These are phyloP conservation scores for Spatholobus suberectus DNA, from an alignment of 306 rosid species.

Conservation along the genomic window DNA sequence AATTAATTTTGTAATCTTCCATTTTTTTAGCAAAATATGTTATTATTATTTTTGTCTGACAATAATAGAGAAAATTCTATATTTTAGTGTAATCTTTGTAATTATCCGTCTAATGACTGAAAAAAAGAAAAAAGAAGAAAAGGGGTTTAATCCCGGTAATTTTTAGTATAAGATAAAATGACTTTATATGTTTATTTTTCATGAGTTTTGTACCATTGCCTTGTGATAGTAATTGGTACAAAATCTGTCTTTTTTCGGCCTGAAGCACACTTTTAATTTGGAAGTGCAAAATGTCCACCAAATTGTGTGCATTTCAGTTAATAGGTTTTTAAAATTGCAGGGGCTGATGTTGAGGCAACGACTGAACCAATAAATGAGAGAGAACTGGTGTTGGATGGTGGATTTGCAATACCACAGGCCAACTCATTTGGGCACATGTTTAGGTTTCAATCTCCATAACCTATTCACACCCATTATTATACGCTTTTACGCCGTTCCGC, in stretches of 20 bases:
- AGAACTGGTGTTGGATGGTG: slow-evolving; percentile 67
- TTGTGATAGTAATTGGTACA: not conserved
- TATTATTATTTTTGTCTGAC: not conserved
- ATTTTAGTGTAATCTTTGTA: not conserved
- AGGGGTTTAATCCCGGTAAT: not conserved
- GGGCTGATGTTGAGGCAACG: slow-evolving; percentile 55
- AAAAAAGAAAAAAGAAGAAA: not conserved
- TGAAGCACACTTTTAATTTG: not conserved
- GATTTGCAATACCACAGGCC: slow-evolving; percentile 63
- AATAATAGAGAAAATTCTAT: not conserved
- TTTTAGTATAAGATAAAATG: not conserved
- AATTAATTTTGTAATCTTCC: slow-evolving; percentile 39
- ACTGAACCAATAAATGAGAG: slow-evolving; percentile 47
- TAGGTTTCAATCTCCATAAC: slow-evolving; percentile 58
- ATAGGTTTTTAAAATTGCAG: slow-evolving; percentile 43
- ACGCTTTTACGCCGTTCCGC: too few relatives aligned
- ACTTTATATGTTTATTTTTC: not conserved
- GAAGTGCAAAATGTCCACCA: not conserved
- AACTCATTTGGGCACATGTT: slow-evolving; percentile 84
- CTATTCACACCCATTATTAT: not conserved
- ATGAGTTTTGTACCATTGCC: not conserved
- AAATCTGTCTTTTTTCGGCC: not conserved
- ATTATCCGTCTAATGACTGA: not conserved
- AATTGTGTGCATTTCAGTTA: not conserved
- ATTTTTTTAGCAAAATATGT: not conserved